Base-by-base conservation (phyloP, 495 filamentous ascomycete species). In the Podospora pseudocomata region DNA sequence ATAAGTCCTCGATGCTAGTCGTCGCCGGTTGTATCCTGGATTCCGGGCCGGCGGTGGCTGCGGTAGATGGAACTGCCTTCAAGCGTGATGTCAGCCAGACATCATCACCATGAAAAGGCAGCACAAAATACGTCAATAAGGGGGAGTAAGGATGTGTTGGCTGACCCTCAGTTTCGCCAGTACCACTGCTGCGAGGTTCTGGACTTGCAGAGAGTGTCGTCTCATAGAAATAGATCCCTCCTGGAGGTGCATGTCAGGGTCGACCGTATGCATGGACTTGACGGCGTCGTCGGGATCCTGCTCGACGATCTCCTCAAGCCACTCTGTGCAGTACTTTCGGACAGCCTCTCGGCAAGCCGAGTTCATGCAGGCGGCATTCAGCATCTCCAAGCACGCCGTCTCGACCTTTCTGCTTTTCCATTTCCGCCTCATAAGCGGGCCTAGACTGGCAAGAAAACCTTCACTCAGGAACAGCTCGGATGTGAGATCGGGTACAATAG, bases 331-430 rank as follows among this genome's bases (percentile, higher is more conserved):
- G 70, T 94, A 86, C 72, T 90, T 92, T 60, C 85, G 83, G 63
- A 98, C 89, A 18, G 89, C 89, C 69, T 92, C 89, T 18, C 93
- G 88, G 71, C 93, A 97, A 2, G 83, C 77, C 56, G 85, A 81
- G 71, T 93, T 89, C 78, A 96, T 90, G 78, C 93, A 96, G 19
- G 94, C 96, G 13, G 91, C 92, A 78, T 91, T 95, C 55, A 98
- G 81, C 82, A 98, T 88, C 68, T 98, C 91, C 65, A 98, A 79
- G 28, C 91, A 86, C 4, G 92, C 89, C 54, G 88, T 85, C 78
- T 97, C 93, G 55, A 97, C 89, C 65, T 90, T 90, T 69, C 84
- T 84, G 73, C 88, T 91, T 79, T 91, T 93, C 76, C 86, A 86
- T 65, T 91, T 90, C 72, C 87, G 86, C 64, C 89, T 84, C 76